phyloP scores from a whole-genome alignment of 1,284 basidiomycete genomes.

The Cutaneotrichosporon cutaneum region DNA sequence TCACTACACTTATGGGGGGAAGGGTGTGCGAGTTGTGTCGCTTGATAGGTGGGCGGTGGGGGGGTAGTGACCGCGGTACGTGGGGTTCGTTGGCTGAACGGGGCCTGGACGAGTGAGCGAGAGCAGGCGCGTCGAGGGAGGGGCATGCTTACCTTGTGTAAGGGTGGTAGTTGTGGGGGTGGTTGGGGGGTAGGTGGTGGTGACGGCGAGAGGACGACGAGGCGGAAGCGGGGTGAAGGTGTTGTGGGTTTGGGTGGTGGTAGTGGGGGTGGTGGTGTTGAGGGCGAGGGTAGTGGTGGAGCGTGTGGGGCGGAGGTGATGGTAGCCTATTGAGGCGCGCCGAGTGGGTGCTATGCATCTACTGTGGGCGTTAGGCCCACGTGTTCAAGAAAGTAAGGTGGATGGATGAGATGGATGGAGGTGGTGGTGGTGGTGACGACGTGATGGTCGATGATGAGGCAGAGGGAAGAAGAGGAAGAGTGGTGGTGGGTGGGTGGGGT shows the following conservation, averaged over 20 bases:
- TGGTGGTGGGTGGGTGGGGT: background rate
- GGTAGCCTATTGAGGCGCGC: background rate
- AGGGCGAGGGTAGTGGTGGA: slow-evolving; percentile 1
- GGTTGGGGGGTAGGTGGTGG: slow-evolving; percentile 5
- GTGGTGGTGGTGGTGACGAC: slow-evolving; percentile 5
- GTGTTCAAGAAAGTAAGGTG: slow-evolving; percentile 1
- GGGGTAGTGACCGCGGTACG: background rate
- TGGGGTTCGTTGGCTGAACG: slow-evolving; percentile 2
- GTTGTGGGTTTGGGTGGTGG: background rate
- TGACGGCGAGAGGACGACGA: slow-evolving; percentile 5
- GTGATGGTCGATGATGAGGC: background rate
- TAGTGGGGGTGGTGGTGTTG: slow-evolving; percentile 4
- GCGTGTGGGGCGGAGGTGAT: background rate
- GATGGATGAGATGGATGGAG: slow-evolving; percentile 9
- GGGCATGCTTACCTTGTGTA: slow-evolving; percentile 8
- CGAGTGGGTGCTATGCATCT: slow-evolving; percentile 9
- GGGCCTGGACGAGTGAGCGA: background rate
- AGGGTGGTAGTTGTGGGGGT: slow-evolving; percentile 14
- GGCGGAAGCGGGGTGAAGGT: background rate
- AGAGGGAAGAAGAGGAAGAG: background rate
- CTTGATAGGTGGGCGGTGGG: background rate
- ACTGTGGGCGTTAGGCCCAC: slow-evolving; percentile 26
- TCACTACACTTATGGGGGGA: slow-evolving; percentile 3
- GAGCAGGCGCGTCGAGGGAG: slow-evolving; percentile 5
- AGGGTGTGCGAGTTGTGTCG: background rate